phyloP scores from a whole-genome alignment of 2,329 filamentous ascomycete genomes.

The Botrytis byssoidea region DNA sequence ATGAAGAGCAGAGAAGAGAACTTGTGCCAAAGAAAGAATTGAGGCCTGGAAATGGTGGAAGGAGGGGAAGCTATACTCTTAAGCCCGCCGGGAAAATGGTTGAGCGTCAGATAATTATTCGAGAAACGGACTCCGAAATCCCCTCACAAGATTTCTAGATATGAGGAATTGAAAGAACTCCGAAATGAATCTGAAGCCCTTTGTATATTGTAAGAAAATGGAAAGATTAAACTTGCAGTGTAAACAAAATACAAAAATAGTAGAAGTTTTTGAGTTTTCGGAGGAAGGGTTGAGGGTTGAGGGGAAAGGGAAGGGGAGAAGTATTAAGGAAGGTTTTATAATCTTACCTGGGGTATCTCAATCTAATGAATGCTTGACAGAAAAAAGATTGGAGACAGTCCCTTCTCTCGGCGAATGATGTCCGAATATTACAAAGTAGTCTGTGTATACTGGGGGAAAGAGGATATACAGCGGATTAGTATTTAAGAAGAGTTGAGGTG shows the following conservation, averaged over 20 bases:
- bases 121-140: neutral
- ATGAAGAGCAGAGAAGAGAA: constrained; percentile 32
- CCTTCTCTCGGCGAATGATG: constrained; percentile 3
- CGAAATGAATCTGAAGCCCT: neutral
- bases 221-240: neutral
- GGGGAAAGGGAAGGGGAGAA: neutral
- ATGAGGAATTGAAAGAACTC: neutral
- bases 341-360: constrained; percentile 14
- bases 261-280: neutral
- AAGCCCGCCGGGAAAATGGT: constrained; percentile 19
- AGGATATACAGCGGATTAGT: neutral
- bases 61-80: constrained; percentile 3
- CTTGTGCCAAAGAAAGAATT: constrained; percentile 29
- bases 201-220: neutral
- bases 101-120: constrained; percentile 12
- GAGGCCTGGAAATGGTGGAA: constrained; percentile 17
- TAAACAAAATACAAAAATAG: neutral
- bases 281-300: neutral
- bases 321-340: constrained; percentile 1
- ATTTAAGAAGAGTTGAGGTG: neutral
- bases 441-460: neutral
- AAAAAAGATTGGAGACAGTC: neutral
- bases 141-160: neutral
- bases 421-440: neutral
- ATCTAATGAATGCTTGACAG: neutral